phyloP scores from a whole-genome alignment of 257 asterid species.

The Jaltomata sinuosa region DNA sequence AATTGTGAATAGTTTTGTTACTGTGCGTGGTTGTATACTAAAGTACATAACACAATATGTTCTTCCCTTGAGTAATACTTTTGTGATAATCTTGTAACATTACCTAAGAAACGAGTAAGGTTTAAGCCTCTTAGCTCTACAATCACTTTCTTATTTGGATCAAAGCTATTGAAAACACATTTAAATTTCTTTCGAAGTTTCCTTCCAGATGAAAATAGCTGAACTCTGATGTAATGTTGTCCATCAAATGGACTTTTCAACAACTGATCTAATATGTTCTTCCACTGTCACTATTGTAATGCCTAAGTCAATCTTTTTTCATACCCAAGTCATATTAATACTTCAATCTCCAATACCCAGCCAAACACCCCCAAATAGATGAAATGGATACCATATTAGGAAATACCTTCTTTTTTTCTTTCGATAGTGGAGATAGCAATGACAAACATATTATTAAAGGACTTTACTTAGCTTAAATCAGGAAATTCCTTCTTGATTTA shows the following conservation, averaged over 20 bases:
- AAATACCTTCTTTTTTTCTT: background rate
- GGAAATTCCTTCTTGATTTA: too few relatives aligned
- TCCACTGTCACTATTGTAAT: background rate
- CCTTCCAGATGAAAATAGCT: background rate
- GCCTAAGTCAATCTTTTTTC: background rate
- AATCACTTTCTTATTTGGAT: background rate
- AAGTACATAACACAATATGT: background rate
- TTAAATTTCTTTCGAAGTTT: background rate
- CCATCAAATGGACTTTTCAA: background rate
- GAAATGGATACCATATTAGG: background rate
- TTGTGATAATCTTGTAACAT: background rate
- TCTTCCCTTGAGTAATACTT: background rate
- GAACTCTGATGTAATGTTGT: background rate
- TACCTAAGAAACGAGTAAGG: background rate
- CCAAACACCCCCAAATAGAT: background rate
- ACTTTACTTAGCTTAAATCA: too few relatives aligned
- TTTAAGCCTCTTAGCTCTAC: background rate
- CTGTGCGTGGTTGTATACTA: too few relatives aligned
- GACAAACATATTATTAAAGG: background rate
- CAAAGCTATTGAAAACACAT: background rate
- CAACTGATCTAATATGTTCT: background rate
- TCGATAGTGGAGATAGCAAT: too few relatives aligned
- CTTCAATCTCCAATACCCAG: background rate
- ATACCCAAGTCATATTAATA: background rate
- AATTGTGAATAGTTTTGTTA: too few relatives aligned